phyloP scores from a whole-genome alignment of 1,139 yeast species.

The Magnusiomyces tetraspermus region DNA sequence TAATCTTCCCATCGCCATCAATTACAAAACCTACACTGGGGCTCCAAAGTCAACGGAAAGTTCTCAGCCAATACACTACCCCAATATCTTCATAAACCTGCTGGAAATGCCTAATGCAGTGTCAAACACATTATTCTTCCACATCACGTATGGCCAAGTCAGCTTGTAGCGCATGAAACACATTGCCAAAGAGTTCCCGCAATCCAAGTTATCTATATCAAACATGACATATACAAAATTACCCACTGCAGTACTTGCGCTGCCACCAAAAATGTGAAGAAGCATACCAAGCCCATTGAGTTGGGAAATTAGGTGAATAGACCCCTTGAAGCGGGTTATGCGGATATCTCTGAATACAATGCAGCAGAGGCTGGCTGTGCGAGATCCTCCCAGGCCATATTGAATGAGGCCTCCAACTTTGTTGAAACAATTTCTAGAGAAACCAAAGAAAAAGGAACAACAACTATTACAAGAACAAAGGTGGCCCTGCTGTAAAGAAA shows the following conservation, averaged over 20 bases:
- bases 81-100: too few species aligned
- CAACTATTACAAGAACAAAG: too few species aligned
- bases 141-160: neutral
- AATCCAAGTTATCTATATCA: too few species aligned
- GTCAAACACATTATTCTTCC: neutral
- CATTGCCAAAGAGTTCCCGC: too few species aligned
- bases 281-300: neutral
- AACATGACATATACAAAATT: too few species aligned
- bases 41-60: neutral
- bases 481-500: too few species aligned
- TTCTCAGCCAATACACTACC: neutral
- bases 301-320: neutral
- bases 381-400: neutral
- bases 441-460: neutral
- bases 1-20: too few species aligned
- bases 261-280: too few species aligned
- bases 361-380: neutral
- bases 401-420: neutral
- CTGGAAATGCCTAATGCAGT: neutral
- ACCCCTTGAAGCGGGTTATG: neutral
- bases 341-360: neutral
- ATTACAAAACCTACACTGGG: too few species aligned
- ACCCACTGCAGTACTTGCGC: too few species aligned
- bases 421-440: too few species aligned
- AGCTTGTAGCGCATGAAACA: neutral